Evolutionary conservation across 1,139 yeast genomes (phyloP).

Genomic region (Geotrichum klebahnii): DNA sequence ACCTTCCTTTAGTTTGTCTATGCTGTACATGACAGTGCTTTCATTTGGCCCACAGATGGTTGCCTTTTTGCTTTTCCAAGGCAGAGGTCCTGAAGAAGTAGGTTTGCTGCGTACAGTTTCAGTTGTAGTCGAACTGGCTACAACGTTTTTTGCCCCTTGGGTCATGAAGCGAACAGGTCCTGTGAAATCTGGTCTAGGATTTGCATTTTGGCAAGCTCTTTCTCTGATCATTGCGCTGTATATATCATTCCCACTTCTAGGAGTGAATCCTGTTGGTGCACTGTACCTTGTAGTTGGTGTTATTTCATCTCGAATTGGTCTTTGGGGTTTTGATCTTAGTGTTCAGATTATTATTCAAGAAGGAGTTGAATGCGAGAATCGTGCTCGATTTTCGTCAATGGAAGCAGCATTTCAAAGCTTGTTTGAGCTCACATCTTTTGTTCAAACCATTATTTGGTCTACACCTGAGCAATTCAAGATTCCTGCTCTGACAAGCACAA

Average conservation of each 20-base stretch:
- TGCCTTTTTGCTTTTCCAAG: constrained; percentile 35
- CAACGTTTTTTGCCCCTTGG: constrained; percentile 36
- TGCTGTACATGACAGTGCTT: constrained; percentile 39
- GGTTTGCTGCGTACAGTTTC: constrained; percentile 37
- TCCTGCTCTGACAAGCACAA: constrained; percentile 34
- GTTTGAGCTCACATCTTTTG: constrained; percentile 36
- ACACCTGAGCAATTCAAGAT: constrained; percentile 35
- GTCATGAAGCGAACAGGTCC: constrained; percentile 32
- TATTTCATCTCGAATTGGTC: constrained; percentile 40
- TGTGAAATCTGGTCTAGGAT: constrained; percentile 34
- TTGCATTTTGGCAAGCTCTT: constrained; percentile 31
- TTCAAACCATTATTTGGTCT: constrained; percentile 37
- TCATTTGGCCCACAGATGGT: constrained; percentile 40
- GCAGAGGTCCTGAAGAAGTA: constrained; percentile 33
- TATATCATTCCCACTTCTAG: constrained; percentile 15
- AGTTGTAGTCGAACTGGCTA: constrained; percentile 35
- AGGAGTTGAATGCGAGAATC: constrained; percentile 33
- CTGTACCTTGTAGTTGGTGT: constrained; percentile 29
- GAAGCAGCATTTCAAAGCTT: constrained; percentile 40
- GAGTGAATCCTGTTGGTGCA: constrained; percentile 21
- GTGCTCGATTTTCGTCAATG: constrained; percentile 39
- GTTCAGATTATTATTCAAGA: constrained; percentile 38
- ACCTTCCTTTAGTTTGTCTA: constrained; percentile 43
- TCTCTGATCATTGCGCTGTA: constrained; percentile 23
- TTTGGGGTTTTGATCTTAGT: constrained; percentile 43